Base-by-base conservation (phyloP, 441 rosid species). In the Monsonia emarginata region DNA sequence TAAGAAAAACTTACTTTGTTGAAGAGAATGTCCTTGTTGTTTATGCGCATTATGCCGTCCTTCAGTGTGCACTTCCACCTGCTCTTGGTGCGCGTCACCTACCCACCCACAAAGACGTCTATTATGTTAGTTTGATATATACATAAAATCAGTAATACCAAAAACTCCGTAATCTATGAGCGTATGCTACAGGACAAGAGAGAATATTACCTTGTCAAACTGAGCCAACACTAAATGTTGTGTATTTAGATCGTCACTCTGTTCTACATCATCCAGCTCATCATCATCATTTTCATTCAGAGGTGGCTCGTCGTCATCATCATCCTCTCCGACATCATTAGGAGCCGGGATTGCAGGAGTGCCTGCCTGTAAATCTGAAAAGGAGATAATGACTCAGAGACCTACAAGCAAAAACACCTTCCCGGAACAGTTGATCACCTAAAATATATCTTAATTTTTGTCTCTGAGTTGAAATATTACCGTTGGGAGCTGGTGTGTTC, bases 51-150 rank as follows among this genome's bases (percentile, higher is more conserved):
- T 70, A 94, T 91, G 62, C 97, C 99, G 63, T 94, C 96, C 86
- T 94, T 94, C 79, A 94, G 82, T 1, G 74, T 80, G 79, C 99
- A 94, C 74, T 94, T 94, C 99, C 99, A 91, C 73, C 71, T 79
- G 90, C 96, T 94, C 85, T 94, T 94, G 56, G 97, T 86, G 18
- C 99, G 97, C 66, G 96, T 86, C 72, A 94, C 99, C 99, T 94
- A 69, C 64, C 62, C 62, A 67, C 77, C 70, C 76, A 71, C 13
- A 66, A 28, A 65, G 24, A 63, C 30, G n/a, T n/a, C n/a, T 11
- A 13, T 63, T 38, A 28, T 26, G 18, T 48, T 48, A 5, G 10
- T 1, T 18, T 18, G 9, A 5, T 48, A 16, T 16, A 13, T 4
- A 19, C 3, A 21, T 1, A 52, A 52, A 18, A 50, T 19, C 13